phyloP scores from a whole-genome alignment of 1,284 basidiomycete genomes.

The Ceratobasidium sp. region DNA sequence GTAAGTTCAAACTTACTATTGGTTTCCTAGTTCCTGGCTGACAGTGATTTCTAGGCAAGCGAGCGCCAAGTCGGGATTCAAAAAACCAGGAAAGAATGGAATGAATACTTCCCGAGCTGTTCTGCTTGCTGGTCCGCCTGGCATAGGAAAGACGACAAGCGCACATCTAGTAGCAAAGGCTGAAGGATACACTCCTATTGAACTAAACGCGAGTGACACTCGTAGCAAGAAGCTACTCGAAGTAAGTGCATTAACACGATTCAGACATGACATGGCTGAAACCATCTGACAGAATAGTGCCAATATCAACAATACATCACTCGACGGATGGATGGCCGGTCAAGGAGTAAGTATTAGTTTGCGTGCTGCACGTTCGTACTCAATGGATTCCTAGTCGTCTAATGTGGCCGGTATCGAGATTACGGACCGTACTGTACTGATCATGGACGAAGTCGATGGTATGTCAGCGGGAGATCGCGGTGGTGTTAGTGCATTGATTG shows the following conservation, averaged over 20 bases:
- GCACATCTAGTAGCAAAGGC: constrained; percentile 90
- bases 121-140: constrained; percentile 90
- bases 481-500: constrained; percentile 90
- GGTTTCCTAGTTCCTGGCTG: constrained; percentile 5
- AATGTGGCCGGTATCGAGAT: constrained; percentile 73
- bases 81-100: constrained; percentile 90
- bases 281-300: constrained; percentile 66
- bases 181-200: constrained; percentile 89
- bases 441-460: constrained; percentile 99
- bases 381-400: constrained; percentile 55
- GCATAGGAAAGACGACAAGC: constrained; percentile 97
- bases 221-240: constrained; percentile 97
- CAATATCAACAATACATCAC: constrained; percentile 83
- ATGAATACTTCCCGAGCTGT: constrained; percentile 87
- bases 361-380: background rate
- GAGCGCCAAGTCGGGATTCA: constrained; percentile 77
- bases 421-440: constrained; percentile 82
- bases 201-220: constrained; percentile 94
- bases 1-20: constrained; percentile 55
- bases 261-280: background rate
- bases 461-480: constrained; percentile 98
- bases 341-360: constrained; percentile 56
- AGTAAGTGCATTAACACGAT: constrained; percentile 53
- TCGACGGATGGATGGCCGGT: constrained; percentile 86
- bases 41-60: constrained; percentile 62